Base-by-base conservation (phyloP, 2,329 filamentous ascomycete genomes). In the Aspergillus sp. region DNA sequence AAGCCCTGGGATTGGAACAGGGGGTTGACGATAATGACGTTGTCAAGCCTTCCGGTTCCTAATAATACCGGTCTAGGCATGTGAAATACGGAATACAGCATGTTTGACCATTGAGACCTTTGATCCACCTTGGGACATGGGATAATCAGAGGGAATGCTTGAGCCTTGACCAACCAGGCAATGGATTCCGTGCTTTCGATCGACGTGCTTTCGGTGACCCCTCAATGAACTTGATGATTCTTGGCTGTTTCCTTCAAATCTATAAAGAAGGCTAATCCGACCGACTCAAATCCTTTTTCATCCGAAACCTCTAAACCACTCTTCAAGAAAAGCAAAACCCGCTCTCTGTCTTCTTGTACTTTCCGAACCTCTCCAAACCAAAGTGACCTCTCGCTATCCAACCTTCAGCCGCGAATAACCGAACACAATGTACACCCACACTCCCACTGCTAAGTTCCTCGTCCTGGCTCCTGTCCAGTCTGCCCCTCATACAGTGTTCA, bases 381-480 rank as follows among this genome's bases (percentile, higher is more conserved):
- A 51, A 47, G 17, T 12, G 15, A 22, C n/a, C 13, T 39, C 53
- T 53, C 44, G n/a, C 34, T 46, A 51, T 51, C 17, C 27, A 30
- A 11, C 27, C 27, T 30, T 30, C 27, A 30, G 51, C 34, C 46
- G 39, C 34, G 30, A 49, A 56, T 34, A 51, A 56, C 39, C 50
- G 19, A 45, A 44, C 62, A 71, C 58, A 59, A 73, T 73, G 70
- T 69, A 67, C 59, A 63, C 69, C 61, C 45, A 64, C 54, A 69
- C 69, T 54, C 61, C 70, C 55, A 64, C 67, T 58, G 56, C 61
- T 61, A 67, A 68, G 53, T 73, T 71, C 62, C 66, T 73, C 58
- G 65, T 73, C 48, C 57, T 72, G 60, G 69, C 70, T 47, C 70
- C 69, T 46, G 68, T 61, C 40, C 66, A 72, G 59, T 69, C 61